phyloP scores from a whole-genome alignment of 192 early-diverging fungal genomes.

The Kickxella alabastrina region DNA sequence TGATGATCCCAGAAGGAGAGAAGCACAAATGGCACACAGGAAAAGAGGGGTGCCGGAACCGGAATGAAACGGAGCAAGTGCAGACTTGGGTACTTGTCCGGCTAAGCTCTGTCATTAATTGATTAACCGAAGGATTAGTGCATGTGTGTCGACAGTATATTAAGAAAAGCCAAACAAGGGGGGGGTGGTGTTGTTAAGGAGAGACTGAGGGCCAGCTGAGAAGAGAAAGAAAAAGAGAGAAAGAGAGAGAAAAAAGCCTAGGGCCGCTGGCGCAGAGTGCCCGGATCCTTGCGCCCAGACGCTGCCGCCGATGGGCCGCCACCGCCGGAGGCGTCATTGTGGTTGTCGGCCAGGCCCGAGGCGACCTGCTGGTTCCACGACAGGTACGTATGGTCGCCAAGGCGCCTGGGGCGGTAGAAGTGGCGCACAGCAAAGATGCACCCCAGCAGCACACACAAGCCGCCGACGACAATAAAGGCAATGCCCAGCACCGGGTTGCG shows the following conservation, averaged over 20 bases:
- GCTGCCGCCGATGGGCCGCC: conserved; percentile 10
- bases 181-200: no score
- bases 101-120: no score
- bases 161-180: no score
- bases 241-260: conserved; percentile 4
- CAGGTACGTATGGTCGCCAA: conserved; percentile 95
- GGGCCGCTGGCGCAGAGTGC: conserved; percentile 25
- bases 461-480: conserved; percentile 93
- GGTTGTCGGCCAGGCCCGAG: conserved; percentile 35
- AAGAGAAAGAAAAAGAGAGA: background rate
- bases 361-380: conserved; percentile 86
- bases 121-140: no score
- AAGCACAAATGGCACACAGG: no score
- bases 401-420: conserved; percentile 90
- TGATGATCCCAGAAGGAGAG: no score
- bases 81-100: no score
- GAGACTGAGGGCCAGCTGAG: background rate
- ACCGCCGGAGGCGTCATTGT: conserved; percentile 2
- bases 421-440: conserved; percentile 85
- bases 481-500: conserved; percentile 94
- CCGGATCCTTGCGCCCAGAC: conserved; percentile 15
- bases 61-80: no score
- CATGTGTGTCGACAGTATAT: no score
- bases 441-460: conserved; percentile 83
- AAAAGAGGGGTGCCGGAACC: no score